Base-by-base conservation (phyloP, 805 yeast genomes). In the Sugiyamaella qingdaonensis region DNA sequence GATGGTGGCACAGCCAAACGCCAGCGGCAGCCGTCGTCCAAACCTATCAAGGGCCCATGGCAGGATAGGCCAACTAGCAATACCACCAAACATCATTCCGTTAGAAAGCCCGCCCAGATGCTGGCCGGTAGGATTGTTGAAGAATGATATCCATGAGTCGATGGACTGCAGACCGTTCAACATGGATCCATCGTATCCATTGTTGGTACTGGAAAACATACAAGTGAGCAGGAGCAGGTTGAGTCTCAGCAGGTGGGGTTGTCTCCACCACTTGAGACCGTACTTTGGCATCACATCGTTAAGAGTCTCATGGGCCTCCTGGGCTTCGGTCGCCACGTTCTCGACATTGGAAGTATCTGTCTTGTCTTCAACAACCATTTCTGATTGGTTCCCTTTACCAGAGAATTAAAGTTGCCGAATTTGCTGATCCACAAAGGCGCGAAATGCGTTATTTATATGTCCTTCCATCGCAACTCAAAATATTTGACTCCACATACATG, bases 11-110 rank as follows among this genome's bases (percentile, higher is more conserved):
- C 81, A 73, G 32, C 90, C 90, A 19, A 70, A 34, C 14, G 79
- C 66, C 48, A 85, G 78, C 54, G 80, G 64, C 27, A 78, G 78
- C 68, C 84, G 79, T 72, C 92, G 81, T 51, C 92, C 91, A 46
- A 70, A 61, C 37, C 53, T 66, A 58, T 82, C 87, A 68, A 87
- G 88, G 53, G 73, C 66, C 54, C 73, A 73, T 68, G 83, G 74
- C 14, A 81, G 82, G 45, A 79, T 71, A 29, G 84, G 63, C 9
- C 89, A 86, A 58, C 90, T 88, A 57, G 78, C 73, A 74, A 85
- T 80, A 68, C 88, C 84, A 43, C 91, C 92, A 46, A 58, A 53
- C 84, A 62, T 44, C 34, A 29, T 21, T 9, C 53, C 57, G 39
- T 41, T 53, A 16, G 54, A 13, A 9, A 54, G 31, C 4, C 35